Conservation (phyloP, 1,139 yeast species). For the Debaryomyces subglobosus region DNA sequence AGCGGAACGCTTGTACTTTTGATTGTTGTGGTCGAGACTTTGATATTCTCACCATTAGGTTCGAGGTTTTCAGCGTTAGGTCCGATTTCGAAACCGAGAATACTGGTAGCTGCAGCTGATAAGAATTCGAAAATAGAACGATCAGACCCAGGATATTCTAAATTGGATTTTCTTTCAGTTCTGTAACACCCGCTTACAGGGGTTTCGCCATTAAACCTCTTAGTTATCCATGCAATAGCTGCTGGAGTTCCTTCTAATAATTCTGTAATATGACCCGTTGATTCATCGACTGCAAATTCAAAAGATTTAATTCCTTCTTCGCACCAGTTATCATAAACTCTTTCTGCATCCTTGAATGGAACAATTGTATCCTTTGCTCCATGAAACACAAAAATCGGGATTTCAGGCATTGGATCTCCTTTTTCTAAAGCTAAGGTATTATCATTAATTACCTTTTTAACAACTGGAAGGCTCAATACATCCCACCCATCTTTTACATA, state of each 20-base stretch:
- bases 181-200: slow-evolving; percentile 10
- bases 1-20: not conserved
- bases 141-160: slow-evolving; percentile 30
- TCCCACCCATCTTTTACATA: slow-evolving; percentile 17
- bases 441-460: slow-evolving; percentile 17
- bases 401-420: slow-evolving; percentile 22
- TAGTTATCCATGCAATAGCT: slow-evolving; percentile 12
- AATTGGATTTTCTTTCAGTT: slow-evolving; percentile 34
- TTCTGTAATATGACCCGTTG: slow-evolving; percentile 12
- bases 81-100: not conserved
- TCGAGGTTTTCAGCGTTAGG: not conserved
- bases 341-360: slow-evolving; percentile 21
- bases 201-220: slow-evolving; percentile 9
- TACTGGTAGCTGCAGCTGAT: not conserved
- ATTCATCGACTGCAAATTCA: slow-evolving; percentile 11
- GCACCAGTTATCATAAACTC: slow-evolving; percentile 26
- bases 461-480: slow-evolving; percentile 14
- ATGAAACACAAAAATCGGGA: slow-evolving; percentile 32
- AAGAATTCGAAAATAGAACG: slow-evolving; percentile 29
- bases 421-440: slow-evolving; percentile 25
- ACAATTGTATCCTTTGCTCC: slow-evolving; percentile 26
- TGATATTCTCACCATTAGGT: not conserved
- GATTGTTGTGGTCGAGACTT: not conserved
- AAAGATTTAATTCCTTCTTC: slow-evolving; percentile 14
- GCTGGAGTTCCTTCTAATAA: slow-evolving; percentile 9